Evolutionary conservation across 148 eudicot genomes (phyloP), one percentile per base, ranked within the genome.

Genomic region (Cornus suecica): DNA sequence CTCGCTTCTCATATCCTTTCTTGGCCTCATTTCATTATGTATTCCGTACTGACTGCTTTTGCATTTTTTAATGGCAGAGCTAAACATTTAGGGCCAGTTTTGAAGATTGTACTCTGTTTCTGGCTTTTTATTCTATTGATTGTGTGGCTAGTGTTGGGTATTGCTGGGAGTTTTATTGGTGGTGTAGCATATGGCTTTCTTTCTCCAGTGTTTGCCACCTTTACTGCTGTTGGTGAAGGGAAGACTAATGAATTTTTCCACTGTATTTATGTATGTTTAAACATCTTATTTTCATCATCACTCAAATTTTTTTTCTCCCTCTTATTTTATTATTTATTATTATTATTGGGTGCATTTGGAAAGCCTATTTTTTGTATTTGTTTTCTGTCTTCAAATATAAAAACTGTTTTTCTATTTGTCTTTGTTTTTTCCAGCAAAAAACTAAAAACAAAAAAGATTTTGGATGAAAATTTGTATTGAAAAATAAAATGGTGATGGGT

Each of bases 171-270:
- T 63, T 74, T 88, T 75, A 11, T 88, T 65, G 97, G 94, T 37
- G 97, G 97, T 26, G 86, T 82, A 48, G 83, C 84, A 37, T 95
- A 90, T 80, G 99, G 99, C 68, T 77, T 95, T 79, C 89, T 95
- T 81, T 87, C 90, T 76, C 97, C 97, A 52, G 75, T 95, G 26
- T 88, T 92, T 77, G 97, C 92, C 68, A 95, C 99, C 66, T 89
- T 95, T 79, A 83, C 87, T 66, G 99, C 99, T 26, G 88, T 95
- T 76, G 96, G 90, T 24, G 92, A 88, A 83, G 93, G 94, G 78
- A 95, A 91, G 77, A 82, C 84, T 1, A 65, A 92, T 75, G 80
- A 83, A 65, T 83, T 91, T 69, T 88, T 65, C 81, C 97, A 92
- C 78, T 85, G 86, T 79, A 73, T 95, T 31, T 77, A 34, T 79